Conservation (phyloP, 2,329 filamentous ascomycete genomes). For the Aureobasidium sp. region DNA sequence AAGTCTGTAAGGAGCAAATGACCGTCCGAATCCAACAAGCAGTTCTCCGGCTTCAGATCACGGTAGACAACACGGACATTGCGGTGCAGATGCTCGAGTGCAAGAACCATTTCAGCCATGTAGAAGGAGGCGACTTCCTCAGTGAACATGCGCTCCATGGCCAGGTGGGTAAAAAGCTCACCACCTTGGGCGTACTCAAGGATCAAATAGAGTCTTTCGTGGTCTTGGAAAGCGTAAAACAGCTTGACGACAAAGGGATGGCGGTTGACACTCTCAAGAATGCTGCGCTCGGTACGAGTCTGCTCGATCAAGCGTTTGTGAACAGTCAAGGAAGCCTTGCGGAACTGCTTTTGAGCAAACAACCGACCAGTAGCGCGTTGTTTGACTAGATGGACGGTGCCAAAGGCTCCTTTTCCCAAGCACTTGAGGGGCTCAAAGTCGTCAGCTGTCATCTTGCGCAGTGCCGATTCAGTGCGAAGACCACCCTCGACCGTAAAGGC, state of each 20-base stretch:
- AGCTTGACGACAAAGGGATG: slow-evolving; percentile 98
- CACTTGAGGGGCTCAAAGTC: slow-evolving; percentile 90
- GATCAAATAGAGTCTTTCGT: slow-evolving; percentile 94
- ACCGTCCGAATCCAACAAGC: slow-evolving; percentile 80
- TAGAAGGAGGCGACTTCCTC: slow-evolving; percentile 90
- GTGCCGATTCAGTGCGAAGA: slow-evolving; percentile 41
- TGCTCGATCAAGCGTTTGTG: slow-evolving; percentile 95
- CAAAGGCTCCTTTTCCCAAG: slow-evolving; percentile 92
- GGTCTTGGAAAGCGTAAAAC: slow-evolving; percentile 97
- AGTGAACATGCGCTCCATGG: slow-evolving; percentile 88
- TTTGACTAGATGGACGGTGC: slow-evolving; percentile 88
- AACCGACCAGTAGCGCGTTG: slow-evolving; percentile 79
- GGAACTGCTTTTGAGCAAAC: slow-evolving; percentile 97
- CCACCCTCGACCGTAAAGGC: slow-evolving; percentile 43
- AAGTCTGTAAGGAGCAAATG: slow-evolving; percentile 95
- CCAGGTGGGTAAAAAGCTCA: slow-evolving; percentile 92
- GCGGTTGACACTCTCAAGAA: slow-evolving; percentile 89
- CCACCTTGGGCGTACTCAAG: slow-evolving; percentile 96
- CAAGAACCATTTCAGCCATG: slow-evolving; percentile 96
- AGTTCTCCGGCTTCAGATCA: slow-evolving; percentile 97
- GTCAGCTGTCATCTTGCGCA: slow-evolving; percentile 77
- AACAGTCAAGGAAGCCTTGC: slow-evolving; percentile 89
- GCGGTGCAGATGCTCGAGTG: slow-evolving; percentile 85
- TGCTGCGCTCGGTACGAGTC: slow-evolving; percentile 91
- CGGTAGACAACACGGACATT: slow-evolving; percentile 92